These are phyloP conservation scores for Neobulgaria alba DNA, from an alignment of 2,329 filamentous ascomycete genomes.

Conservation along the genomic window DNA sequence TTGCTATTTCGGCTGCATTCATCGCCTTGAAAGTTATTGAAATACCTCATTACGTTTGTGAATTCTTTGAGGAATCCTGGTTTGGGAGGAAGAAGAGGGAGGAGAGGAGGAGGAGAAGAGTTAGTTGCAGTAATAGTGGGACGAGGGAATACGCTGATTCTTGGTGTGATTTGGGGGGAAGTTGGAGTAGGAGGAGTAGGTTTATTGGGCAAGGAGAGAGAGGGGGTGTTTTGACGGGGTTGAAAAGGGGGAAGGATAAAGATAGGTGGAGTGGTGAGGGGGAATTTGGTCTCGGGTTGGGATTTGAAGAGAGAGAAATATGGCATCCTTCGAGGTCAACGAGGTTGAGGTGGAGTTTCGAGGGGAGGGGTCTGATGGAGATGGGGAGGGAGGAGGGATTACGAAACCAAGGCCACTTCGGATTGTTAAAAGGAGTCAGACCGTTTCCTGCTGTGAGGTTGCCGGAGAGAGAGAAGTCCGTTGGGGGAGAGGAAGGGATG, in stretches of 20 bases:
- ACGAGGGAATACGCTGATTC: constrained; percentile 31
- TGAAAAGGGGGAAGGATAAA: too few relatives aligned
- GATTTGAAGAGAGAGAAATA: constrained; percentile 14
- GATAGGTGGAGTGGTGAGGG: too few relatives aligned
- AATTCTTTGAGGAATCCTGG: constrained; percentile 18
- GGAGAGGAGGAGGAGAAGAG: too few relatives aligned
- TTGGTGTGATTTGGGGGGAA: constrained; percentile 31
- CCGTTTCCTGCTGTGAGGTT: constrained; percentile 22
- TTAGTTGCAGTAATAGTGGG: too few relatives aligned
- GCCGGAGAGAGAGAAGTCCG: constrained; percentile 15
- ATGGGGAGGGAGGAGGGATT: too few relatives aligned
- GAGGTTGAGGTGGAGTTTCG: constrained; percentile 29
- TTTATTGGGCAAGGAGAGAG: constrained; percentile 18
- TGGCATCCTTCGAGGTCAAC: constrained; percentile 30
- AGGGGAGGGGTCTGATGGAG: constrained; percentile 29
- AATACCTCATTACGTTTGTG: constrained; percentile 16
- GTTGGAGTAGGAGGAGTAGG: constrained; percentile 16
- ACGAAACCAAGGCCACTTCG: constrained; percentile 38
- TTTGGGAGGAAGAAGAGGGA: too few relatives aligned
- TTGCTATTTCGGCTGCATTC: constrained; percentile 29
- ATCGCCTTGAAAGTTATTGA: constrained; percentile 25
- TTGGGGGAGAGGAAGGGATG: too few relatives aligned
- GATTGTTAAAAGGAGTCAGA: constrained; percentile 38
- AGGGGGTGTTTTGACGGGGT: too few relatives aligned
- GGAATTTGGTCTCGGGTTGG: constrained; percentile 1